These are phyloP conservation scores for Pseudocercospora vitis DNA, from an alignment of 2,329 filamentous ascomycete genomes.

Conservation along the genomic window DNA sequence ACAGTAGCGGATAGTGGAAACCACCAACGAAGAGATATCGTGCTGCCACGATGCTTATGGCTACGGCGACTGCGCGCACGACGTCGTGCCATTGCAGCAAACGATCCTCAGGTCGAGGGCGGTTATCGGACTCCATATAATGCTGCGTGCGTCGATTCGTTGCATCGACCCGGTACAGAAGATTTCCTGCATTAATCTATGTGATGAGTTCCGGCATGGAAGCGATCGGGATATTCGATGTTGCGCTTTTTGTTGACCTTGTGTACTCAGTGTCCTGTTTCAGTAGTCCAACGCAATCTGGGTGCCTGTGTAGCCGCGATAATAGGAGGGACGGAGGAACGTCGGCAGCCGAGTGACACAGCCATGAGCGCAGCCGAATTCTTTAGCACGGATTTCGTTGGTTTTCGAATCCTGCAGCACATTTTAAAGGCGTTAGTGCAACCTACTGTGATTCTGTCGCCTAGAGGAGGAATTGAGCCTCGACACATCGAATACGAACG, in stretches of 20 bases:
- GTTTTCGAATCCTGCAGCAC: conserved; percentile 1
- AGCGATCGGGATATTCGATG: no score
- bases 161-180: no score
- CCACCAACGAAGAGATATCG: conserved; percentile 17
- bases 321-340: not conserved
- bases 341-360: not conserved
- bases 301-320: no score
- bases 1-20: conserved; percentile 20
- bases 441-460: not conserved
- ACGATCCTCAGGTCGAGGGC: not conserved
- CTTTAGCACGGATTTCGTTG: not conserved
- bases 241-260: not conserved
- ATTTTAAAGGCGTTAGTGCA: not conserved
- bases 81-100: conserved; percentile 1
- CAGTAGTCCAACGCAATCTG: no score
- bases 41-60: conserved; percentile 10
- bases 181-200: no score
- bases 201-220: no score
- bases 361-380: conserved; percentile 1
- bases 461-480: conserved; percentile 1
- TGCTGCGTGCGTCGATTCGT: not conserved
- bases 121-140: not conserved
- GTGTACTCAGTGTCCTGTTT: not conserved
- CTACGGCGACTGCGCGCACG: conserved; percentile 11
- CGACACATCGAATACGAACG: not conserved